These are phyloP conservation scores for Amyloporia xantha DNA, from an alignment of 768 basidiomycete species.

Conservation along the genomic window DNA sequence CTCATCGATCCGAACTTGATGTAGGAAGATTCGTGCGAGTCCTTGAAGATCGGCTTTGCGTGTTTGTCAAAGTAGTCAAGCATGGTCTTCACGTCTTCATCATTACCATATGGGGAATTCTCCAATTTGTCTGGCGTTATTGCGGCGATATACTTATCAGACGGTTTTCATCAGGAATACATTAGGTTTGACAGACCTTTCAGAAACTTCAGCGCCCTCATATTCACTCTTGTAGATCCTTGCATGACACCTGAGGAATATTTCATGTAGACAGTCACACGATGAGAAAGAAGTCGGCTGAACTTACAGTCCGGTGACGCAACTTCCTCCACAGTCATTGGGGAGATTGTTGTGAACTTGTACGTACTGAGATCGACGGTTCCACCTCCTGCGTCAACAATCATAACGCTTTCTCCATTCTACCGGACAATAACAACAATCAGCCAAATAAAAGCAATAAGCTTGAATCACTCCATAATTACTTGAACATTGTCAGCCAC, in stretches of 20 bases:
- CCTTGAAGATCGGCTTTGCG: slow-evolving; percentile 39
- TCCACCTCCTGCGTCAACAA: slow-evolving; percentile 60
- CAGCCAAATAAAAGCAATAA: too few species aligned
- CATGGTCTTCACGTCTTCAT: slow-evolving; percentile 32
- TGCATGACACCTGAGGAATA: slow-evolving; percentile 30
- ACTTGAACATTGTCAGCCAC: slow-evolving; percentile 33
- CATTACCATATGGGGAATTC: slow-evolving; percentile 24
- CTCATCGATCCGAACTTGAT: slow-evolving; percentile 35
- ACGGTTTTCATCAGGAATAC: background rate
- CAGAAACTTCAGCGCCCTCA: slow-evolving; percentile 28
- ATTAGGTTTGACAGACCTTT: too few species aligned
- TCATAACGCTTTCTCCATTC: slow-evolving; percentile 40
- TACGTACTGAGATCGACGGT: slow-evolving; percentile 58
- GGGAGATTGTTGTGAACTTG: slow-evolving; percentile 26
- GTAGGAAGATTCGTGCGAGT: slow-evolving; percentile 31
- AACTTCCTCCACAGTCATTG: slow-evolving; percentile 39
- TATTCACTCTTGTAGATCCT: slow-evolving; percentile 34
- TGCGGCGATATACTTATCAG: too few species aligned
- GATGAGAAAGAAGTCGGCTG: too few species aligned
- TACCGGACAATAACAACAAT: slow-evolving; percentile 18
- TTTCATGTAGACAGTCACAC: too few species aligned
- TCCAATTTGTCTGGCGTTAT: slow-evolving; percentile 26
- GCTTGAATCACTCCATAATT: too few species aligned
- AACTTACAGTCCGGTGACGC: slow-evolving; percentile 18
- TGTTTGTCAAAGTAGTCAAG: slow-evolving; percentile 32